Conservation (phyloP, 345 rosid species). For the Eutrema heterophyllum region DNA sequence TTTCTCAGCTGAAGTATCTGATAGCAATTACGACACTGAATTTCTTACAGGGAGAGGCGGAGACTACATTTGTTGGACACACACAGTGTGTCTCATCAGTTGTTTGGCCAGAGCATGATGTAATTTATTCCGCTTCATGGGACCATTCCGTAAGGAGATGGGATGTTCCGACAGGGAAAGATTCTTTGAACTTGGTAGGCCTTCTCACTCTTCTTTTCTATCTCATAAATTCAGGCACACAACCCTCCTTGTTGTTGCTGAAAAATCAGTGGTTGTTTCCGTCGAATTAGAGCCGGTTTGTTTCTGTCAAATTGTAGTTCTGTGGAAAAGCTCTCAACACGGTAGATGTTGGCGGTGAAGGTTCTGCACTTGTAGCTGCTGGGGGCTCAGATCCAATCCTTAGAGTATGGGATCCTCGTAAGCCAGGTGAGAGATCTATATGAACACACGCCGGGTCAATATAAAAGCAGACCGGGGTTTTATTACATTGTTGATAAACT, state of each 20-base stretch:
- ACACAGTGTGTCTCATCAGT: constrained; percentile 83
- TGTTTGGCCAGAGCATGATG: constrained; percentile 69
- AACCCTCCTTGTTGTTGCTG: neutral
- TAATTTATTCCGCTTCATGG: constrained; percentile 87
- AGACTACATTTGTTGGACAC: constrained; percentile 81
- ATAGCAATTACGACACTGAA: neutral
- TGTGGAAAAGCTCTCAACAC: constrained; percentile 80
- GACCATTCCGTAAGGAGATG: constrained; percentile 88
- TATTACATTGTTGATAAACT: neutral
- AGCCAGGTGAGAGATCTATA: constrained; percentile 60
- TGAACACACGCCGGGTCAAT: neutral
- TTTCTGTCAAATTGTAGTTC: constrained; percentile 42
- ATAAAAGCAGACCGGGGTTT: neutral
- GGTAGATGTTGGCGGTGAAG: constrained; percentile 90
- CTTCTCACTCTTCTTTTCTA: constrained; percentile 13
- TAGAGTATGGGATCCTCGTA: constrained; percentile 97
- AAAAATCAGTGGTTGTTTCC: neutral
- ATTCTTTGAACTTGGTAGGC: constrained; percentile 57
- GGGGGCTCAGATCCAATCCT: constrained; percentile 89
- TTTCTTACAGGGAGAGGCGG: constrained; percentile 62
- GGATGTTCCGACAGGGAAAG: constrained; percentile 90
- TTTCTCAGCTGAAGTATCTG: constrained; percentile 4
- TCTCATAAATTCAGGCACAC: neutral
- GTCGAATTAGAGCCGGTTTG: neutral
- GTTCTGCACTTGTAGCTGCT: constrained; percentile 81